Percentiles rank a stretch among this genome's conserved stretches.
phyloP scores from a whole-genome alignment of 1,139 yeast species.

The Blastobotrys buckinghamii region DNA sequence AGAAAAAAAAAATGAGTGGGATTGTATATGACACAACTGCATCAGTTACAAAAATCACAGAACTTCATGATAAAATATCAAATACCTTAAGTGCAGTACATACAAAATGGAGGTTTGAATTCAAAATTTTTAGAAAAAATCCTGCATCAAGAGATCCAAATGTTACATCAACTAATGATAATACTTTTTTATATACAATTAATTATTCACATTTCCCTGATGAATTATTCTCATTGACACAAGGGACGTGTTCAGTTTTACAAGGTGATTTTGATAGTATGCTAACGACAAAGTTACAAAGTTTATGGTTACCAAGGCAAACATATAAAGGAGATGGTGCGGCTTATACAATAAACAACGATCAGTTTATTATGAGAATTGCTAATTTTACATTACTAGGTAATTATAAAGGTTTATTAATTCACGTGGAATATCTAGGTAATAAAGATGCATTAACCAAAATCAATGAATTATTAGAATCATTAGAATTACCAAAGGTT shows the following conservation, averaged over 20 bases:
- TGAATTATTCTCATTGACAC: conserved; percentile 48
- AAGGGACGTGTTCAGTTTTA: conserved; percentile 30
- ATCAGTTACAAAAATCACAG: conserved; percentile 58
- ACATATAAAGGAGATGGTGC: conserved; percentile 72
- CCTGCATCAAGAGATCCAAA: conserved; percentile 24
- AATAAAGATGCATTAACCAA: conserved; percentile 8
- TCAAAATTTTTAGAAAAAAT: conserved; percentile 61
- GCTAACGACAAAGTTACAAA: conserved; percentile 50
- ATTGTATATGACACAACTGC: conserved; percentile 51
- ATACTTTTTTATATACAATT: conserved; percentile 47
- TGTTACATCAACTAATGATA: conserved; percentile 1
- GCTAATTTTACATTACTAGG: conserved; percentile 74
- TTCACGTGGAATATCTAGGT: conserved; percentile 42
- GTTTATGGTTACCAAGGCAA: conserved; percentile 69
- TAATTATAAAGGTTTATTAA: conserved; percentile 60
- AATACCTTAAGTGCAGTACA: conserved; percentile 54
- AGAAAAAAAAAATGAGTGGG: conserved; percentile 27
- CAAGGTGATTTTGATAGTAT: conserved; percentile 31
- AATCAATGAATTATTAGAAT: conserved; percentile 16
- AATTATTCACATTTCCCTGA: conserved; percentile 50
- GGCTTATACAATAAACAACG: conserved; percentile 41
- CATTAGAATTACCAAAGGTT: conserved; percentile 11
- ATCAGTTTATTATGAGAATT: conserved; percentile 43
- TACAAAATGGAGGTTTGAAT: conserved; percentile 61
- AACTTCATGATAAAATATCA: conserved; percentile 59